Percentiles rank a stretch among this genome's conserved stretches.
These are phyloP conservation scores for Pseudopyricularia cyperi DNA, from an alignment of 2,329 filamentous ascomycete genomes.

Conservation along the genomic window DNA sequence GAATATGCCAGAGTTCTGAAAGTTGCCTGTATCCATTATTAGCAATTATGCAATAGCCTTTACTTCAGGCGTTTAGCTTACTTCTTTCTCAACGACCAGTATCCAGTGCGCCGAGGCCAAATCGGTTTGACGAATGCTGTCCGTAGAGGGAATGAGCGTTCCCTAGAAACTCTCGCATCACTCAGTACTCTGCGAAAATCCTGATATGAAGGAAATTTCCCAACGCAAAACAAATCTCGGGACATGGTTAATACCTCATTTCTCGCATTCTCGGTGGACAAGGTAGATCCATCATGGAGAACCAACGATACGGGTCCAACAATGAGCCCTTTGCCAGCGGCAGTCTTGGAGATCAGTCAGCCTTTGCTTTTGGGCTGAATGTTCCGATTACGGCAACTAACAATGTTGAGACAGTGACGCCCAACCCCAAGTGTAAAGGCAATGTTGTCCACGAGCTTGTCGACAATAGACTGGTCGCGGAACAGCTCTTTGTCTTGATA, in stretches of 20 bases:
- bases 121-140: conserved; percentile 34
- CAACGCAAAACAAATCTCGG: not conserved
- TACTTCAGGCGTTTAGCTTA: conserved; percentile 12
- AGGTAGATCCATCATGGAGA: conserved; percentile 13
- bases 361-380: conserved; percentile 1
- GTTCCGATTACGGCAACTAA: conserved; percentile 20
- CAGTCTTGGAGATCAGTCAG: conserved; percentile 36
- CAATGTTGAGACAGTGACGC: conserved; percentile 57
- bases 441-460: conserved; percentile 61
- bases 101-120: conserved; percentile 46
- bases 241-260: not conserved
- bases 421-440: conserved; percentile 55
- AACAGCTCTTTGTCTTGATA: conserved; percentile 68
- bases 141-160: conserved; percentile 42
- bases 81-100: conserved; percentile 70
- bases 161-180: no score
- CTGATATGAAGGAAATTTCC: not conserved
- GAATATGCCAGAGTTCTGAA: conserved; percentile 54
- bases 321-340: conserved; percentile 60
- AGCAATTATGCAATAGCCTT: not conserved
- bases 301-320: conserved; percentile 40
- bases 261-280: conserved; percentile 13
- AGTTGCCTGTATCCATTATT: conserved; percentile 41
- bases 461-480: conserved; percentile 52
- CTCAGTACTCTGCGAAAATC: not conserved